These are phyloP conservation scores for Triticum timopheevii DNA, from an alignment of 176 grass and related monocot species.

Conservation along the genomic window DNA sequence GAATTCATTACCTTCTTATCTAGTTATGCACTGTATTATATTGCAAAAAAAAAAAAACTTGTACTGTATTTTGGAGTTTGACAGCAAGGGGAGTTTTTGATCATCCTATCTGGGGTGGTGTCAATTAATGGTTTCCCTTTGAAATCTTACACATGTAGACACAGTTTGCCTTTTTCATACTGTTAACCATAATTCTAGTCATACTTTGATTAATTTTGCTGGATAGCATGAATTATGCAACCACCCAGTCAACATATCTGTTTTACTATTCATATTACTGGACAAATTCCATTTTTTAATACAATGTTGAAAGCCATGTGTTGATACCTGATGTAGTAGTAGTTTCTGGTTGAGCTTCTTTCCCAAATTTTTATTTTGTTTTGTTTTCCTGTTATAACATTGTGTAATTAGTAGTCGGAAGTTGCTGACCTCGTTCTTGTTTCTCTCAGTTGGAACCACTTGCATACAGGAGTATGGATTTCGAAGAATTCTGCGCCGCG, in stretches of 20 bases:
- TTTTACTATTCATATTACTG: not conserved
- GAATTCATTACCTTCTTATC: slow-evolving; percentile 4
- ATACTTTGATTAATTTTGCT: slow-evolving; percentile 8
- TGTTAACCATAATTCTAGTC: not conserved
- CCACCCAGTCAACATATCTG: not conserved
- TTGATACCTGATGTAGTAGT: not conserved
- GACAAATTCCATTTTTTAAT: not conserved
- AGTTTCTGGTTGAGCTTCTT: not conserved
- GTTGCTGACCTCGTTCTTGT: slow-evolving; percentile 20
- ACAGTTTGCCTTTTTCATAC: not conserved
- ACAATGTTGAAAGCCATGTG: too few relatives aligned
- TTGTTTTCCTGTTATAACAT: not conserved
- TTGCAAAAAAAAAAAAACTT: not conserved
- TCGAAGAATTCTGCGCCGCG: slow-evolving; percentile 96
- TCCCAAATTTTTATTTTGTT: not conserved
- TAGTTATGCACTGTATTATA: not conserved
- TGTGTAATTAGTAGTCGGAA: slow-evolving; percentile 2
- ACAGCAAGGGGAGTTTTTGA: not conserved
- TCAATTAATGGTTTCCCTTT: not conserved
- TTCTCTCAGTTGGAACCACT: slow-evolving; percentile 81
- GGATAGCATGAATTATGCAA: not conserved
- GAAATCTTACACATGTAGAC: not conserved
- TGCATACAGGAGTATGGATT: slow-evolving; percentile 84
- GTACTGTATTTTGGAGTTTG: not conserved
- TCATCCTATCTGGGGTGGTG: not conserved